Evolutionary conservation across 2,329 filamentous ascomycete genomes (phyloP).

Genomic region (Phialemonium atrogriseum): DNA sequence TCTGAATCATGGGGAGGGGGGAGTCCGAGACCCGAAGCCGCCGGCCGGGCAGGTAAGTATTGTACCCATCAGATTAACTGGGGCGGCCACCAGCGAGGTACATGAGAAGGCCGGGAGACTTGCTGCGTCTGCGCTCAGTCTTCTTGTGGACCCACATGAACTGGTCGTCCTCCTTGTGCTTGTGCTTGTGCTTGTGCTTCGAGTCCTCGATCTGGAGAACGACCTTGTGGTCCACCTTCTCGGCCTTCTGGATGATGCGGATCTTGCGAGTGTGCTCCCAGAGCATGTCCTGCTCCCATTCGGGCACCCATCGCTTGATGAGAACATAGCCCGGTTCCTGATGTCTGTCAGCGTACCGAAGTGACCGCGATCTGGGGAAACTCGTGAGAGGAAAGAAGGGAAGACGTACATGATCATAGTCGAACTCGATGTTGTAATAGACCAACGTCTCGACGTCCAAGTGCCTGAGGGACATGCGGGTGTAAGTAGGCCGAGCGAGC

Average conservation of each 20-base stretch:
- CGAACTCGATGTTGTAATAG: constrained; percentile 47
- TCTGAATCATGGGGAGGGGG: no score
- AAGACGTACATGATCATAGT: constrained; percentile 46
- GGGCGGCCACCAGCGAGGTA: constrained; percentile 46
- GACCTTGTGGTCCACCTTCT: constrained; percentile 37
- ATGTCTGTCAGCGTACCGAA: constrained; percentile 10
- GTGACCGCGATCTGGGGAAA: constrained; percentile 3
- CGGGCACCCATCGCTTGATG: constrained; percentile 65
- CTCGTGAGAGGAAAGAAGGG: background rate
- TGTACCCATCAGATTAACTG: constrained; percentile 22
- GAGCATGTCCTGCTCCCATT: constrained; percentile 62
- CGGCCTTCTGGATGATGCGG: constrained; percentile 28
- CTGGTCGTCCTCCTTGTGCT: constrained; percentile 28
- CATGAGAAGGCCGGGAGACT: constrained; percentile 47
- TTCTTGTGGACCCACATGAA: constrained; percentile 53
- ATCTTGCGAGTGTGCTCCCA: constrained; percentile 63
- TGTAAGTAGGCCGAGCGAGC: constrained; percentile 40
- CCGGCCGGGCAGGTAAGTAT: no score
- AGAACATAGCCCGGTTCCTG: constrained; percentile 62
- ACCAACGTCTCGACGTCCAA: constrained; percentile 54
- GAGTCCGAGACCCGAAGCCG: no score
- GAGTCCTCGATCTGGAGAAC: constrained; percentile 38
- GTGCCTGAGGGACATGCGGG: constrained; percentile 53
- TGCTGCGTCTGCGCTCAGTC: constrained; percentile 42
- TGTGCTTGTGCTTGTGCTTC: constrained; percentile 27